phyloP scores from a whole-genome alignment of 768 basidiomycete genomes.

The Boletellus ananiceps region DNA sequence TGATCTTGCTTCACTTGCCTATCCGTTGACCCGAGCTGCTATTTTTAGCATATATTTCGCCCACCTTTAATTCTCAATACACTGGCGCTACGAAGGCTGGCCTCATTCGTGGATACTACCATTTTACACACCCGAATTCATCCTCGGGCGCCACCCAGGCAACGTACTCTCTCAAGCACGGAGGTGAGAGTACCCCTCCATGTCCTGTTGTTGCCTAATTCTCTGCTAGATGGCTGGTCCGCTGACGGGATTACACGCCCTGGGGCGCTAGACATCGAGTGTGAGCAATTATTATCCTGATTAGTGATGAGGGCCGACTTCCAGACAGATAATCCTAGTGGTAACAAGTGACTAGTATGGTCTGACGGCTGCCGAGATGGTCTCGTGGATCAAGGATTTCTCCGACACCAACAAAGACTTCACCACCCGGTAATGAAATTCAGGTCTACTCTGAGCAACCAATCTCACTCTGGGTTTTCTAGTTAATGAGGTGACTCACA shows the following conservation, averaged over 20 bases:
- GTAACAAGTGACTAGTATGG: slow-evolving; percentile 55
- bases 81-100: slow-evolving; percentile 50
- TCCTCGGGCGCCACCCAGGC: slow-evolving; percentile 58
- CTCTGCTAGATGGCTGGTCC: slow-evolving; percentile 45
- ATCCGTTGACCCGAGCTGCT: background rate
- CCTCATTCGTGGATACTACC: slow-evolving; percentile 57
- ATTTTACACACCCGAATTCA: slow-evolving; percentile 53
- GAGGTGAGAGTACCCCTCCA: slow-evolving; percentile 33
- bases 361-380: slow-evolving; percentile 49
- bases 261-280: slow-evolving; percentile 60
- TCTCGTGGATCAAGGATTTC: slow-evolving; percentile 60
- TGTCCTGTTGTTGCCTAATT: background rate
- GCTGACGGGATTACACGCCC: slow-evolving; percentile 57
- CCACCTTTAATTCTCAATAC: slow-evolving; percentile 47
- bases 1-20: background rate
- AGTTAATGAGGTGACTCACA: slow-evolving; percentile 38
- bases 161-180: slow-evolving; percentile 52
- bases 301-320: background rate
- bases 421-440: slow-evolving; percentile 40
- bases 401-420: slow-evolving; percentile 51
- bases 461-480: background rate
- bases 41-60: slow-evolving; percentile 19
- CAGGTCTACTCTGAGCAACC: background rate
- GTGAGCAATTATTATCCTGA: slow-evolving; percentile 29
- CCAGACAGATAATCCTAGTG: slow-evolving; percentile 45